Conservation (phyloP, 176 grass and related monocot species). For the Musa acuminata region DNA sequence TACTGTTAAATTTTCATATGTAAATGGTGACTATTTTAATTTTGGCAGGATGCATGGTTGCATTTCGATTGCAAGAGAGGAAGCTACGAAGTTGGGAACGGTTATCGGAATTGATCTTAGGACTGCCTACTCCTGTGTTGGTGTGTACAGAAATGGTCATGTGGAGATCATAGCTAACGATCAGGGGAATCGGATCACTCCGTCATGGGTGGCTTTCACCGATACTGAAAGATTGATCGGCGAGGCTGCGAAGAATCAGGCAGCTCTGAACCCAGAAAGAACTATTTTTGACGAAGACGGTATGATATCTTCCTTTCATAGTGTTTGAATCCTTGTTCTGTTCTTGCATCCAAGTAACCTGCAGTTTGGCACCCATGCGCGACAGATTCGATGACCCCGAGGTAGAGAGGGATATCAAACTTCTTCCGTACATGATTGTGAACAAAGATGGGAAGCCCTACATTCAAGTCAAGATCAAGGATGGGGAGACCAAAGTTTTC, state of each 20-base stretch:
- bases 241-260: constrained; percentile 20
- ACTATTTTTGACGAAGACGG: constrained; percentile 29
- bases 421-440: constrained; percentile 20
- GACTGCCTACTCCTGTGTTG: constrained; percentile 2
- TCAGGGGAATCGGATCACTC: constrained; percentile 4
- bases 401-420: constrained; percentile 10
- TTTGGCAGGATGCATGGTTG: neutral
- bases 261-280: constrained; percentile 20
- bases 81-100: neutral
- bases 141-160: constrained; percentile 6
- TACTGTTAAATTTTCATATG: too few species aligned
- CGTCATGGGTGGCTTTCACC: constrained; percentile 8
- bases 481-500: constrained; percentile 25
- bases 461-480: constrained; percentile 21
- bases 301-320: neutral
- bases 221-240: neutral
- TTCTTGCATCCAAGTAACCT: neutral
- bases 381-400: constrained; percentile 8
- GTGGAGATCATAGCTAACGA: constrained; percentile 11
- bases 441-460: constrained; percentile 20
- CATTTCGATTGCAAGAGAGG: constrained; percentile 3
- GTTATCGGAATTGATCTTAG: constrained; percentile 11
- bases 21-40: neutral
- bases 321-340: neutral
- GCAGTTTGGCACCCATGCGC: neutral